Evolutionary conservation across 176 grass and related monocot species (phyloP).

Genomic region (Saccharum spontaneum): DNA sequence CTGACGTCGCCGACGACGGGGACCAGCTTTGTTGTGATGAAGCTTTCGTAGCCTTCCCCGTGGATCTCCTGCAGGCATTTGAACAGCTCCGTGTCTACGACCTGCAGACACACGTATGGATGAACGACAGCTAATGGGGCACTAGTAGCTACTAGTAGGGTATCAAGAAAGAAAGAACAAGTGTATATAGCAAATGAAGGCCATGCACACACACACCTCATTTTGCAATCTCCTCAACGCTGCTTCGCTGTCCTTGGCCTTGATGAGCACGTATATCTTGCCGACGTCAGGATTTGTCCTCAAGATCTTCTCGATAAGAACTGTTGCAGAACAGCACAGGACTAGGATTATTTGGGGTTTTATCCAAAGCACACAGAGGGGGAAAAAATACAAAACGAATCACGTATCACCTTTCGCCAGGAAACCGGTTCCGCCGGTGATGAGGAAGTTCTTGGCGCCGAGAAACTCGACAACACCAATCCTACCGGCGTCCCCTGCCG

Average conservation of each 20-base stretch:
- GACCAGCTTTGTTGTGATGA: slow-evolving; percentile 64
- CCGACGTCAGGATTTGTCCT: slow-evolving; percentile 72
- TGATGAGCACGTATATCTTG: slow-evolving; percentile 91
- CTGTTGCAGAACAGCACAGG: slow-evolving; percentile 9
- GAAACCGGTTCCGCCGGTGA: slow-evolving; percentile 93
- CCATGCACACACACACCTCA: slow-evolving; percentile 43
- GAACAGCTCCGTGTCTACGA: slow-evolving; percentile 81
- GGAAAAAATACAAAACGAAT: background rate
- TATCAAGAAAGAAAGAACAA: background rate
- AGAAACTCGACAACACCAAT: slow-evolving; percentile 73
- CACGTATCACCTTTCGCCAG: slow-evolving; percentile 70
- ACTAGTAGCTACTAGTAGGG: no score
- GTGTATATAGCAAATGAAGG: background rate
- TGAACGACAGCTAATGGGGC: background rate
- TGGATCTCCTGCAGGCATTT: slow-evolving; percentile 63
- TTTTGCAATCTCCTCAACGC: slow-evolving; percentile 60
- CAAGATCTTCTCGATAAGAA: slow-evolving; percentile 92
- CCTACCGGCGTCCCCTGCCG: slow-evolving; percentile 4
- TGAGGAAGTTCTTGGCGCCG: slow-evolving; percentile 73
- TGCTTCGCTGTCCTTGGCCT: slow-evolving; percentile 66
- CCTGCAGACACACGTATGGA: slow-evolving; percentile 21
- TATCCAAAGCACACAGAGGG: background rate
- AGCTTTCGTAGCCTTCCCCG: slow-evolving; percentile 66
- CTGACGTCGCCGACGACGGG: slow-evolving; percentile 80
- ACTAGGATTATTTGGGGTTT: background rate